Percentiles rank a stretch among this genome's conserved stretches.
Conservation (phyloP, 2,329 filamentous ascomycete genomes). For the Parafenestella ontariensis region DNA sequence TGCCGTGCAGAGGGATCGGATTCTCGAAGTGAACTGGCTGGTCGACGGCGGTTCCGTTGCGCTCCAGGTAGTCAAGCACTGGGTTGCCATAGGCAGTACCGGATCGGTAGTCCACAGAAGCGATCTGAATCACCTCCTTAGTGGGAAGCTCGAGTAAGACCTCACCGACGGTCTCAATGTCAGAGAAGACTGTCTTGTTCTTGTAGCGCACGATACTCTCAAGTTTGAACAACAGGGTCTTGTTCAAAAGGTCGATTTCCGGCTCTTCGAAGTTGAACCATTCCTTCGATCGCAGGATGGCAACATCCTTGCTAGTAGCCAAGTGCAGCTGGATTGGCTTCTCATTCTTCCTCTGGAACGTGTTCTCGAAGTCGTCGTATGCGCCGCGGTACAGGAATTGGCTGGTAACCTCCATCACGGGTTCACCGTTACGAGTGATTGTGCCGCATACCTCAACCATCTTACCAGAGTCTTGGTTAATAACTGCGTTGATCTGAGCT, state of each 20-base stretch:
- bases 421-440: conserved; percentile 79
- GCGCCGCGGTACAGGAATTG: conserved; percentile 95
- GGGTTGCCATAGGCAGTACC: conserved; percentile 93
- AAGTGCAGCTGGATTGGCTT: conserved; percentile 94
- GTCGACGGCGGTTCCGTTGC: conserved; percentile 89
- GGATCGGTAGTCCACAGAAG: conserved; percentile 94
- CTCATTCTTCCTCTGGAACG: conserved; percentile 97
- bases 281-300: conserved; percentile 93
- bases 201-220: conserved; percentile 92
- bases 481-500: conserved; percentile 94
- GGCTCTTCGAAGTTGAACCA: conserved; percentile 92
- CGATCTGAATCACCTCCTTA: conserved; percentile 96
- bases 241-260: conserved; percentile 85
- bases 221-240: conserved; percentile 95
- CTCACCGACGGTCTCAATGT: conserved; percentile 88
- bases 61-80: conserved; percentile 93
- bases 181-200: conserved; percentile 90
- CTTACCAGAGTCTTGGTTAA: conserved; percentile 98
- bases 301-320: conserved; percentile 86
- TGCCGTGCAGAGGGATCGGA: conserved; percentile 91
- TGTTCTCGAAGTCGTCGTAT: conserved; percentile 96
- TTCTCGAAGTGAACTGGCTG: conserved; percentile 98
- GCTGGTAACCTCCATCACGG: conserved; percentile 98
- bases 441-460: conserved; percentile 99
- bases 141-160: conserved; percentile 93